Percentiles rank a stretch among this genome's conserved stretches.
phyloP scores from a whole-genome alignment of 2,329 filamentous ascomycete genomes.

The Xylaria sp. region DNA sequence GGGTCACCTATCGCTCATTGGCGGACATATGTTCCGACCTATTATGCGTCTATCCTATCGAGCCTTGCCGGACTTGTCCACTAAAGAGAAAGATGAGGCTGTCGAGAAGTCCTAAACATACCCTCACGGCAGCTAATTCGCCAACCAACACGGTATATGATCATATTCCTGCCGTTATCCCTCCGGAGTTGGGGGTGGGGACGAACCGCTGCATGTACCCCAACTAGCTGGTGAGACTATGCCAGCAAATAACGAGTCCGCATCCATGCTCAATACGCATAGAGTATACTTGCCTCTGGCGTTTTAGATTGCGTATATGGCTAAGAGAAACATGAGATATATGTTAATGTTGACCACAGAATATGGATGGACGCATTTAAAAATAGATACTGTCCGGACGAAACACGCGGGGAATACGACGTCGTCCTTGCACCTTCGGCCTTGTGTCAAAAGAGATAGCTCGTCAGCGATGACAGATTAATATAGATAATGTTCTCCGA shows the following conservation, averaged over 20 bases:
- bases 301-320: constrained; percentile 20
- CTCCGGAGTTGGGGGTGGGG: constrained; percentile 38
- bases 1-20: not conserved
- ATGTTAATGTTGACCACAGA: not conserved
- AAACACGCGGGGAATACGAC: constrained; percentile 10
- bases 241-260: constrained; percentile 20
- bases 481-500: constrained; percentile 12
- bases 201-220: constrained; percentile 24
- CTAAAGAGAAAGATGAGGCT: not conserved
- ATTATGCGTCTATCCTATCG: constrained; percentile 9
- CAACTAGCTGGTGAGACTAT: not conserved
- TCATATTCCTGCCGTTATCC: constrained; percentile 7
- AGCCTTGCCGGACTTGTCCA: constrained; percentile 3
- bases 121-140: constrained; percentile 3
- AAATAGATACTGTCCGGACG: constrained; percentile 34
- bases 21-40: constrained; percentile 10
- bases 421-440: constrained; percentile 4
- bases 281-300: constrained; percentile 17
- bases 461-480: constrained; percentile 22
- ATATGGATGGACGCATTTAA: constrained; percentile 25
- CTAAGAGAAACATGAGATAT: not conserved
- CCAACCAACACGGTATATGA: constrained; percentile 6
- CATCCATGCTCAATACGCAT: constrained; percentile 16
- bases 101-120: constrained; percentile 30
- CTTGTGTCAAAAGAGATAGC: constrained; percentile 3